Percentiles rank a stretch among this genome's conserved stretches.
phyloP scores from a whole-genome alignment of 768 basidiomycete genomes.

The Scleroderma citrinum region DNA sequence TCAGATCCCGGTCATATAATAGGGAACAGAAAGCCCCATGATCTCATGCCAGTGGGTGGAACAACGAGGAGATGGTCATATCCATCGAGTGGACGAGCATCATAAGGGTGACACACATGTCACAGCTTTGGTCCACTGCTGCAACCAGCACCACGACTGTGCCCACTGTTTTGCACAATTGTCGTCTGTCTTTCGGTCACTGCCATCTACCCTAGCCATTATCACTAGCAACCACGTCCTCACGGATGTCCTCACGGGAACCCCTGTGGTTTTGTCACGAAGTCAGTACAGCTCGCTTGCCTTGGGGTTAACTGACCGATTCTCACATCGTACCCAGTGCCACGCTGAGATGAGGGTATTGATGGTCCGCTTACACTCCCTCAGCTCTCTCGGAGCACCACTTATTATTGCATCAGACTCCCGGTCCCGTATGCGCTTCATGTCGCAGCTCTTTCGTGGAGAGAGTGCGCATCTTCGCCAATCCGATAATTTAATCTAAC shows the following conservation, averaged over 20 bases:
- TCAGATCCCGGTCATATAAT: conserved; percentile 60
- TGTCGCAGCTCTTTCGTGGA: conserved; percentile 83
- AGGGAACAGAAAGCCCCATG: conserved; percentile 59
- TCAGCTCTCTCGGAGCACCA: conserved; percentile 4
- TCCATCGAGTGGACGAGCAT: not conserved
- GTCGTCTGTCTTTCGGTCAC: not conserved
- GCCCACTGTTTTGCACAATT: not conserved
- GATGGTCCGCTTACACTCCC: conserved; percentile 49
- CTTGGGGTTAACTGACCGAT: conserved; percentile 7
- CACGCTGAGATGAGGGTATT: conserved; percentile 84
- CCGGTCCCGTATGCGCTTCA: conserved; percentile 77
- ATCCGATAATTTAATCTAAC: not conserved
- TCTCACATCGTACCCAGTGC: conserved; percentile 45
- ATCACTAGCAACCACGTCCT: not conserved
- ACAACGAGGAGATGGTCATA: not conserved
- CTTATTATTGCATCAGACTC: conserved; percentile 42
- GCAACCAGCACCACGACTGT: not conserved
- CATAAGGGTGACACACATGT: not conserved
- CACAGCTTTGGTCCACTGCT: not conserved
- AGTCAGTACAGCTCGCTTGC: conserved; percentile 30
- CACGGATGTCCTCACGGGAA: conserved; percentile 70
- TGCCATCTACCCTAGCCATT: conserved; percentile 2
- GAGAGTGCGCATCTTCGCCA: conserved; percentile 39
- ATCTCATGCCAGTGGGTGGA: no score
- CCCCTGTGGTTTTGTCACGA: conserved; percentile 79